Base-by-base conservation (phyloP, 164 flowering plant species). In the Akebia trifoliata region DNA sequence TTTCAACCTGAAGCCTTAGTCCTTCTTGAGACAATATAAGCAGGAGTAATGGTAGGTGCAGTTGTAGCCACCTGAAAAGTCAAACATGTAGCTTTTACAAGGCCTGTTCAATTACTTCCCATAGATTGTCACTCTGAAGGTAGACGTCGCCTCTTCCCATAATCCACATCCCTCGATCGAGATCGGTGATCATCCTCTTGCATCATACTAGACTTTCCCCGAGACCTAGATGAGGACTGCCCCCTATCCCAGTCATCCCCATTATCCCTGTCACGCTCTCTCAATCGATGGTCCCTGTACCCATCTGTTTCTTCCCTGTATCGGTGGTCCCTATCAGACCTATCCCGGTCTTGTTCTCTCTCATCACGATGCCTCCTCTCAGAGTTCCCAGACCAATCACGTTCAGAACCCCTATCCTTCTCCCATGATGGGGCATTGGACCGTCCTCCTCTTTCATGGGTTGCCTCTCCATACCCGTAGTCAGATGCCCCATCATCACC, bases 221-320 rank as follows among this genome's bases (percentile, higher is more conserved):
- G 77, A 65, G 94, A 67, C 74, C 78, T 76, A 14, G 92, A 83
- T 47, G 87, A 76, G 61, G 83, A 67, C 24, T 77, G 86, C 34
- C 90, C 88, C 62, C 84, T 76, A 36, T 88, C 94, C 78, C 81
- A 69, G 30, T 87, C 91, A 60, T 85, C 87, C 52, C 80, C 84
- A 52, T 78, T 73, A 24, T 67, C 78, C 25, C 37, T 40, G 17
- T 83, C 87, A 42, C 86, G 80, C 6, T 81, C 84, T 65, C 80
- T 76, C 54, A 65, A 76, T 21, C 88, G 82, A 68, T 73, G 74
- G 12, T 82, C 91, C 47, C 84, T 70, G 59, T 83, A 67, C 42
- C 81, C 66, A 65, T 86, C 90, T 63, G 72, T 82, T 38, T 82
- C 94, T 50, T 86, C 97, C 74, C 80, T 74, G 69, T 82, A 68